Conservation (phyloP, 257 asterid genomes). For the Solanum pimpinellifolium region DNA sequence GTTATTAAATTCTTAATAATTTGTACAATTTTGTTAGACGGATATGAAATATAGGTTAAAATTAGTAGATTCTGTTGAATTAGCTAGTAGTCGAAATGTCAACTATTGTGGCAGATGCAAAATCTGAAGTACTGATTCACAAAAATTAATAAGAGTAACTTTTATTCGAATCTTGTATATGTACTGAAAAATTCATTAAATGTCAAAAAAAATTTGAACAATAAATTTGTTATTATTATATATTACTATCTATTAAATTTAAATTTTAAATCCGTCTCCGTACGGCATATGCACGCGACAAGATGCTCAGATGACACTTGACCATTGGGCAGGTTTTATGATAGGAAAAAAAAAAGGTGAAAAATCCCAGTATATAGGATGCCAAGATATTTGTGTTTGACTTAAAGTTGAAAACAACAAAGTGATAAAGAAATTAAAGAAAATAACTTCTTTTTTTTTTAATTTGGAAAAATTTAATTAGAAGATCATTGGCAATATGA, state of each 20-base stretch:
- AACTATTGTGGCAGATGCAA: neutral
- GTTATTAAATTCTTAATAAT: too few species aligned
- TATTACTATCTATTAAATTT: too few species aligned
- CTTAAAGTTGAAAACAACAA: neutral
- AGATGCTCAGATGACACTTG: slow-evolving; percentile 9
- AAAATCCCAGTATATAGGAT: neutral
- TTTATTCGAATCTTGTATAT: neutral
- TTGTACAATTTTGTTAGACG: neutral
- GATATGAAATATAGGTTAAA: neutral
- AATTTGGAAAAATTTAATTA: neutral
- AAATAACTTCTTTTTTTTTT: neutral
- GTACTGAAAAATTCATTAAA: neutral
- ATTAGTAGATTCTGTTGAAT: neutral
- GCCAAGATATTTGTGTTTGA: neutral
- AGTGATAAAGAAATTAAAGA: neutral
- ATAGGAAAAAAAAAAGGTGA: neutral
- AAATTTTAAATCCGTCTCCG: too few species aligned
- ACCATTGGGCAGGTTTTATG: neutral
- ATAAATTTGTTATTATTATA: too few species aligned
- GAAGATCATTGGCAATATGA: slow-evolving; percentile 24
- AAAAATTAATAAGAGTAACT: too few species aligned
- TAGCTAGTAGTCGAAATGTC: neutral
- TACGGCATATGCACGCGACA: neutral
- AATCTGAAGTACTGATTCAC: neutral
- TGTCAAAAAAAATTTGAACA: too few species aligned